These are phyloP conservation scores for Simplicillium aogashimaense DNA, from an alignment of 2,329 filamentous ascomycete species.

Conservation along the genomic window DNA sequence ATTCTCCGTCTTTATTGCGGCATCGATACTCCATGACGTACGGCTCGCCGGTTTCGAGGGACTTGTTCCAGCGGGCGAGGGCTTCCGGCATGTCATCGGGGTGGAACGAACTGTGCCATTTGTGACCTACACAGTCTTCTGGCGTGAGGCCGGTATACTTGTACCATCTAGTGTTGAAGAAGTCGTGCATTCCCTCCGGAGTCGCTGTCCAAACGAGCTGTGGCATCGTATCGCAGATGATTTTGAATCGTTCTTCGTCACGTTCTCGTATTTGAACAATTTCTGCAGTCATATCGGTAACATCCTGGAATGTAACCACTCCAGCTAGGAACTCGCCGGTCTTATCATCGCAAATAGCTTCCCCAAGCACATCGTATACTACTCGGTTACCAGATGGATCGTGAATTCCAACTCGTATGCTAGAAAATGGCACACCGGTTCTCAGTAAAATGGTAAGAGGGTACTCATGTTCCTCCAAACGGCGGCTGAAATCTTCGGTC, in stretches of 20 bases:
- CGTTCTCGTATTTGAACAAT: slow-evolving; percentile 60
- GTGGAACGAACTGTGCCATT: slow-evolving; percentile 58
- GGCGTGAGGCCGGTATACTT: slow-evolving; percentile 61
- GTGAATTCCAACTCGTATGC: slow-evolving; percentile 53
- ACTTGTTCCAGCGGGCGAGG: slow-evolving; percentile 47
- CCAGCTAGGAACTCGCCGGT: slow-evolving; percentile 66
- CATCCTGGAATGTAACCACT: slow-evolving; percentile 61
- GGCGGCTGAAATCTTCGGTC: slow-evolving; percentile 54
- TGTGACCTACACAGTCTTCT: slow-evolving; percentile 51
- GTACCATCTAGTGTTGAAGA: slow-evolving; percentile 71
- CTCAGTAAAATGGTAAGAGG: slow-evolving; percentile 56
- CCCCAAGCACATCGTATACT: slow-evolving; percentile 56
- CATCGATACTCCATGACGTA: slow-evolving; percentile 66
- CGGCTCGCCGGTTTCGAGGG: slow-evolving; percentile 55
- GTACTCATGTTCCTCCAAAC: slow-evolving; percentile 48
- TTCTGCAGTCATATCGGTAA: slow-evolving; percentile 59
- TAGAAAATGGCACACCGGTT: slow-evolving; percentile 49
- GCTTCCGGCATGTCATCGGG: slow-evolving; percentile 56
- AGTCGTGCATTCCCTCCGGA: slow-evolving; percentile 57
- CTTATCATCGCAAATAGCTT: slow-evolving; percentile 55
- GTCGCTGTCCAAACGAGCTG: slow-evolving; percentile 66
- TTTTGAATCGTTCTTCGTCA: slow-evolving; percentile 64
- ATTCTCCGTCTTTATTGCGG: slow-evolving; percentile 54
- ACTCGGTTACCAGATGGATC: slow-evolving; percentile 40
- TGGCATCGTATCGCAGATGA: slow-evolving; percentile 66